Conservation (phyloP, 345 rosid genomes). For the Syzygium oleosum region DNA sequence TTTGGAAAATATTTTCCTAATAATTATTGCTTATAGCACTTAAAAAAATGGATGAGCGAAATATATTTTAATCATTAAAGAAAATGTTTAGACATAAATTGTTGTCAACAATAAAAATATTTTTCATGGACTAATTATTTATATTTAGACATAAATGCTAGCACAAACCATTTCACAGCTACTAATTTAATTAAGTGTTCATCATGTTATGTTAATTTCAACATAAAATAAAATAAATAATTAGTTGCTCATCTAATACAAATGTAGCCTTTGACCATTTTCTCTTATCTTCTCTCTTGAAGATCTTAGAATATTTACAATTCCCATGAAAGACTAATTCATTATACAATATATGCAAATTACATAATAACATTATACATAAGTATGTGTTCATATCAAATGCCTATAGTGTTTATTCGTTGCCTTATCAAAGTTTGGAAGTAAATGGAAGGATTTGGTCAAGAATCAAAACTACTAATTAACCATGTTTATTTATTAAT, state of each 20-base stretch:
- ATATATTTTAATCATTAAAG: not conserved
- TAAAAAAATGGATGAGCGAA: not conserved
- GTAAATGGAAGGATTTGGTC: no score
- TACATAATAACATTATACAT: not conserved
- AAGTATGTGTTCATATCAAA: not conserved
- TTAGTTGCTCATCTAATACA: not conserved
- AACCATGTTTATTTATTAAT: no score
- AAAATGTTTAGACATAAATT: not conserved
- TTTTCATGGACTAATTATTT: not conserved
- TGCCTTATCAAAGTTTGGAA: not conserved
- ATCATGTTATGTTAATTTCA: not conserved
- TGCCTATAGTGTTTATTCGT: not conserved
- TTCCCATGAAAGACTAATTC: not conserved
- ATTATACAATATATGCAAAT: not conserved
- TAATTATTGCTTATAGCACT: not conserved
- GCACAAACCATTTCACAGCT: not conserved
- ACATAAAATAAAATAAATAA: not conserved
- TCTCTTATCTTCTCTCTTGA: not conserved
- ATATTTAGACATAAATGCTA: not conserved
- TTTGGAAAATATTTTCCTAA: not conserved
- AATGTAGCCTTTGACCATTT: not conserved
- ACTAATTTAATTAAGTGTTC: not conserved
- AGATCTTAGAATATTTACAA: no score
- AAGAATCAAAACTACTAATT: no score
- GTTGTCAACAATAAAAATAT: not conserved